Evolutionary conservation across 805 yeast genomes (phyloP), one percentile per base, ranked within the genome.

Genomic region (Saccharomycopsis amapae): DNA sequence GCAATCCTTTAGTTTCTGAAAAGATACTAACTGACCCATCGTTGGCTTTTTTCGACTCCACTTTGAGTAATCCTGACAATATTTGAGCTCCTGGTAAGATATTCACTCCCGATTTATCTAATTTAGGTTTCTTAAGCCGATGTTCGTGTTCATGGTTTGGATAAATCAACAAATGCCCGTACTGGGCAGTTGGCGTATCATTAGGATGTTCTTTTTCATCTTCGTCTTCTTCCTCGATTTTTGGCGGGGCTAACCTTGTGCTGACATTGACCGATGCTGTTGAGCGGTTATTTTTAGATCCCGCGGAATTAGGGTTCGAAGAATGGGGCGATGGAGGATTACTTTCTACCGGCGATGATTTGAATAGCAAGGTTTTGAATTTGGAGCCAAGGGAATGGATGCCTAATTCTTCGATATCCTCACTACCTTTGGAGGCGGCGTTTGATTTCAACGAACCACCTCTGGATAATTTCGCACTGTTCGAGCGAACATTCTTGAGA

Each of bases 71-170:
- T 3, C 48, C 46, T 4, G 50, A 33, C 3, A 49, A 39, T 19
- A 49, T 26, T 12, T 45, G 38, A n/a, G 37, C 50, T 5, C 53
- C 53, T 5, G 53, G 53, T 30, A 48, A 42, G n/a, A 15, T 10
- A n/a, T 22, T 22, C 19, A 42, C 25, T 6, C 15, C 24, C 10
- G 37, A 20, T 19, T 49, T 46, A 7, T 34, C 44, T 31, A 43
- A 26, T 28, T 49, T 49, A 1, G 53, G 43, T 13, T 44, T 40
- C 28, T 44, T 46, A 13, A 49, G 26, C 5, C 37, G 25, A 30
- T 49, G 53, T 20, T 38, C 49, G 34, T 49, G 53, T 17, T 28
- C 38, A 38, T 36, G 28, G 15, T 46, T 34, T 12, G 33, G n/a
- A 35, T 33, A 46, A 3, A 49, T 13, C 12, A 42, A 13, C 9